phyloP scores from a whole-genome alignment of 176 grass and related monocot genomes.

The Oryza brachyantha region DNA sequence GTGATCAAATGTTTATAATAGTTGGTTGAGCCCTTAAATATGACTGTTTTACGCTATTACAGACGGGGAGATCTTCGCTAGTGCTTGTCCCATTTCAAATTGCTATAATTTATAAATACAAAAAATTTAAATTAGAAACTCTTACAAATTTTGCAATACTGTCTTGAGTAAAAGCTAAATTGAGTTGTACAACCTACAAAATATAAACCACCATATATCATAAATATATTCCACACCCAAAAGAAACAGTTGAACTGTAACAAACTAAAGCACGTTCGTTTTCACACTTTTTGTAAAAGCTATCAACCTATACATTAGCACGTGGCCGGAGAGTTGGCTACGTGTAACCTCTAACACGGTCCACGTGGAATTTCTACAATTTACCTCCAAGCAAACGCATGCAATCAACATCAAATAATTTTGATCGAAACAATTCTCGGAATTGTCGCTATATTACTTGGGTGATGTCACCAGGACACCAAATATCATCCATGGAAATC shows the following conservation, averaged over 20 bases:
- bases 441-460: neutral
- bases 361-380: neutral
- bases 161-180: too few relatives aligned
- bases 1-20: too few relatives aligned
- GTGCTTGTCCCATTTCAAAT: too few relatives aligned
- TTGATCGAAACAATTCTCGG: neutral
- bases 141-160: too few relatives aligned
- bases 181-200: too few relatives aligned
- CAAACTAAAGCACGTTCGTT: neutral
- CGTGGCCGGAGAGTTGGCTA: neutral
- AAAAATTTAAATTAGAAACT: too few relatives aligned
- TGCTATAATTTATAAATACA: too few relatives aligned
- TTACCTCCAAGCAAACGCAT: neutral
- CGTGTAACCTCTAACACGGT: neutral
- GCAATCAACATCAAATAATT: conserved; percentile 2
- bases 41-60: too few relatives aligned
- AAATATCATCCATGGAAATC: neutral
- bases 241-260: neutral
- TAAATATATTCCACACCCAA: neutral
- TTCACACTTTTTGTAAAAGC: neutral
- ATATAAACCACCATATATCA: too few relatives aligned
- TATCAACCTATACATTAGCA: neutral
- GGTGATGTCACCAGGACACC: neutral
- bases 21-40: too few relatives aligned
- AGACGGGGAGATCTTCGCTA: too few relatives aligned